Evolutionary conservation across 805 yeast genomes (phyloP), one percentile per base, ranked within the genome.

Genomic region (Myxozyma melibiosi): DNA sequence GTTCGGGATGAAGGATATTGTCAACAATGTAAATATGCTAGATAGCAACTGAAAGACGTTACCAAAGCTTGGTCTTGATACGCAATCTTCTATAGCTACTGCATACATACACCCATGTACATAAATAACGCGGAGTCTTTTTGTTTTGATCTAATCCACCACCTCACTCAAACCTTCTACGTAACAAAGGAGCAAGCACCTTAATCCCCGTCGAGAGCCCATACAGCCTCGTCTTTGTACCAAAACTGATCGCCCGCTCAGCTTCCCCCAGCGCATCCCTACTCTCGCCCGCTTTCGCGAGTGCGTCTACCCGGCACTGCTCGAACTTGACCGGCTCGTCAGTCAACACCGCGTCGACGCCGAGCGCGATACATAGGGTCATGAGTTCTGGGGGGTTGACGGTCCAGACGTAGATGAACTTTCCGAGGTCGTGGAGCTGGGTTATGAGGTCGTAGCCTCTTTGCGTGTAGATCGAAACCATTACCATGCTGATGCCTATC

Each of bases 361-460:
- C 65, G 2, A 72, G 66, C 0, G 68, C 64, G 13, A 71, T 67
- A 3, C 78, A 76, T 66, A 73, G 67, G 39, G 71, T 64, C 72
- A 77, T 75, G 14, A 69, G 67, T 22, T 66, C 69, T 20, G 68
- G 65, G 4, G 69, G 51, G 54, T 82, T 82, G 16, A 80, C 73
- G 1, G 86, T 82, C 86, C 86, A 82, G 2, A 78, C 64, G 57
- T 75, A 80, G 2, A 78, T 68, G 9, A 72, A 71, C 28, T 77
- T 71, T 35, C 71, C 87, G 28, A 76, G 74, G 51, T 84, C 75
- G 69, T 80, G 83, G 65, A 75, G 76, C 64, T 81, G 81, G 18
- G 67, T 62, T 62, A 75, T 62, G 55, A 75, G 71, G 51, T 50
- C 58, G 47, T 72, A 64, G 44, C 63, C 63, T 6, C 27, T 57